Evolutionary conservation across 495 filamentous ascomycete genomes (phyloP), one percentile per base, ranked within the genome.

Genomic region (Penicillium soppii): DNA sequence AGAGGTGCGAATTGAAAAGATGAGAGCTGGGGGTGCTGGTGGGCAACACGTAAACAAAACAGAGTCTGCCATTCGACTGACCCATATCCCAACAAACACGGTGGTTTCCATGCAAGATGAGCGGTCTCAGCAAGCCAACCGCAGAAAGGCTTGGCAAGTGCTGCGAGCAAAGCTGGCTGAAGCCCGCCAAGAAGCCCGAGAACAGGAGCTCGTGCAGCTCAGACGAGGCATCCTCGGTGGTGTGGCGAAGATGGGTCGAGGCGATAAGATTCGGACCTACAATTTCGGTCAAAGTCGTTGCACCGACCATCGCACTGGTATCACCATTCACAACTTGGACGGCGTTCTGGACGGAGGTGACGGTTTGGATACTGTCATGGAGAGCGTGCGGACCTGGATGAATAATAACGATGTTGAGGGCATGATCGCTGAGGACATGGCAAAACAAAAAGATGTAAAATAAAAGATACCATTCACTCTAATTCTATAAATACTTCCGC

Each of bases 21-120:
- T 97, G 92, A 82, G 91, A 23, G 90, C 94, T 1, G 76, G 88
- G 42, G 94, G 94, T 23, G 91, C 94, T 2, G 94, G 94, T 15
- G 94, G 94, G 5, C 94, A 98, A 72, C 95, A 97, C 66, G 94
- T 98, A 63, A 98, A 98, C 69, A 97, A 89, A 55, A 98, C 94
- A 2, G 95, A 97, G 68, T 96, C 91, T 27, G 94, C 94, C 15
- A 89, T 98, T 53, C 86, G 94, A 15, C 75, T 98, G 47, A 96
- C 91, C 9, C 95, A 98, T 79, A 77, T 90, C 10, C 95, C 94
- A 8, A 96, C 92, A 0, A 84, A 83, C 29, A 90, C 82, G 7
- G 81, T 88, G 21, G 92, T 97, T 9, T 85, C 84, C 36, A 96
- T 97, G 75, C 94, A 98, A 63, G 94, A 97, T 63, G 85, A 82